Percentiles rank a stretch among this genome's conserved stretches.
These are phyloP conservation scores for Podospora pseudocomata DNA, from an alignment of 495 filamentous ascomycete species.

Conservation along the genomic window DNA sequence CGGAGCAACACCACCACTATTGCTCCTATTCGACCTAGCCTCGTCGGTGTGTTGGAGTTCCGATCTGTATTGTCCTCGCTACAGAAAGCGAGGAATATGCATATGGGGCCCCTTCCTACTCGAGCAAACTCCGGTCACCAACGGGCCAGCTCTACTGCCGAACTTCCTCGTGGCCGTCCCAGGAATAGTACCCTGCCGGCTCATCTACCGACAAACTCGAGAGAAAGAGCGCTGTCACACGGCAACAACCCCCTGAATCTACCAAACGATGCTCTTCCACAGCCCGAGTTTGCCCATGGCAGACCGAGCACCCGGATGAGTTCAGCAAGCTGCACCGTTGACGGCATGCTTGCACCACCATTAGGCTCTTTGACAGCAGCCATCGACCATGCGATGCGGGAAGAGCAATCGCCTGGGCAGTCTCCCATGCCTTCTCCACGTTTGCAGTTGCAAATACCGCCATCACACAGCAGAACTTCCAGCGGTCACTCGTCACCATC, in stretches of 20 bases:
- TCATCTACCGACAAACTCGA: conserved; percentile 10
- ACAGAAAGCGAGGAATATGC: conserved; percentile 70
- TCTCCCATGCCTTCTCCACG: neutral
- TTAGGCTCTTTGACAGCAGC: neutral
- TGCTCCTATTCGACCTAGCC: conserved; percentile 81
- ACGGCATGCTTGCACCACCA: conserved; percentile 33
- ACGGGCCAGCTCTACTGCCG: conserved; percentile 8
- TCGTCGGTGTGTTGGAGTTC: conserved; percentile 93
- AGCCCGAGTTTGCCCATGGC: conserved; percentile 5
- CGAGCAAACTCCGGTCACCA: conserved; percentile 66
- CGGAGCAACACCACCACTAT: conserved; percentile 68
- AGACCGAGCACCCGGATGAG: conserved; percentile 21
- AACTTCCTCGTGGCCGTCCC: conserved; percentile 20
- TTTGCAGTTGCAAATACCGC: conserved; percentile 31
- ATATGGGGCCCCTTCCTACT: conserved; percentile 61
- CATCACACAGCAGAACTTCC: conserved; percentile 49
- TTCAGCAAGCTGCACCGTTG: conserved; percentile 25
- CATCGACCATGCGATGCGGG: conserved; percentile 5
- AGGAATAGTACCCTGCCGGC: conserved; percentile 17
- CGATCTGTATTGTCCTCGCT: conserved; percentile 80
- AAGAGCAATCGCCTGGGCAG: conserved; percentile 5
- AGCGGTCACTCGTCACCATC: conserved; percentile 45
- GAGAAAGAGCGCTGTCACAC: conserved; percentile 32
- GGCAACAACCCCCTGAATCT: conserved; percentile 30
- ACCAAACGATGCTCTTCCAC: conserved; percentile 10